A percentile compares a stretch with the other conserved stretches of the same genome.
Conservation (phyloP, 805 yeast species). For the Wickerhamomyces strasburgensis region DNA sequence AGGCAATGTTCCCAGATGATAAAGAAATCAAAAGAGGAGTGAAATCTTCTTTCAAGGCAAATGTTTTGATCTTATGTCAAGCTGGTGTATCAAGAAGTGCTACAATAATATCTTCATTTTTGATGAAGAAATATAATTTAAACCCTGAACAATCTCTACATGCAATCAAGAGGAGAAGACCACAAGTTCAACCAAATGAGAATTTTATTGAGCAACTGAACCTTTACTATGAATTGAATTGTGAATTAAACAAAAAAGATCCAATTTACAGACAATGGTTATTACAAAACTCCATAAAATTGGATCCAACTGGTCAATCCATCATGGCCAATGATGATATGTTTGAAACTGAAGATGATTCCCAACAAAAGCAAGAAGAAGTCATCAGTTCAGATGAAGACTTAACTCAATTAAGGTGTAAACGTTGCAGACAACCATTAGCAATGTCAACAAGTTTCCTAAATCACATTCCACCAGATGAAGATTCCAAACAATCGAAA, state of each 20-base stretch:
- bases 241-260: constrained; percentile 28
- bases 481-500: constrained; percentile 57
- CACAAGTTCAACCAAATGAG: constrained; percentile 63
- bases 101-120: constrained; percentile 79
- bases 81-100: constrained; percentile 94
- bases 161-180: constrained; percentile 65
- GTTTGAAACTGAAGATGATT: constrained; percentile 22
- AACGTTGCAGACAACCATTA: constrained; percentile 68
- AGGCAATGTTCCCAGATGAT: constrained; percentile 48
- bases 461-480: constrained; percentile 61
- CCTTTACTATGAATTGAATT: constrained; percentile 47
- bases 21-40: constrained; percentile 23
- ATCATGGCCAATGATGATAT: constrained; percentile 28
- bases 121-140: constrained; percentile 72
- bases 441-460: constrained; percentile 62
- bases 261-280: constrained; percentile 41
- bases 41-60: constrained; percentile 34
- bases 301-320: constrained; percentile 38
- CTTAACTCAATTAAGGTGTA: constrained; percentile 58
- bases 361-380: constrained; percentile 20
- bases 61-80: constrained; percentile 68
- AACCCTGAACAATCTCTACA: constrained; percentile 58
- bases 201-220: constrained; percentile 70
- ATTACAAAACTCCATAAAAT: constrained; percentile 30
- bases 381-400: constrained; percentile 17